These are phyloP conservation scores for Boletus tomentosulus DNA, from an alignment of 768 basidiomycete genomes.

Conservation along the genomic window DNA sequence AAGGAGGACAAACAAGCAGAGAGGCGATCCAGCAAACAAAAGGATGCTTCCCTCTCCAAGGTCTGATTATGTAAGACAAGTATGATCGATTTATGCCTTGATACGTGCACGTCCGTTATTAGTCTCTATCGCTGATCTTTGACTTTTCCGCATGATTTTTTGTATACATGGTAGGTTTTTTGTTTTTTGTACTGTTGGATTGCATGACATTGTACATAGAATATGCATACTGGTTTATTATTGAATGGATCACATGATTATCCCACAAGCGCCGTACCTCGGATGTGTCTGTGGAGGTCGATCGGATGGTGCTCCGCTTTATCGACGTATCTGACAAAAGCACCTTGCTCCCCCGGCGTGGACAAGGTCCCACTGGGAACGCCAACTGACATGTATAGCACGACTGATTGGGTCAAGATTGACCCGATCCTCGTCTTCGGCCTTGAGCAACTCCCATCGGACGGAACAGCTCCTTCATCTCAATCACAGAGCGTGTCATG, in stretches of 20 bases:
- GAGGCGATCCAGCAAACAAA: background rate
- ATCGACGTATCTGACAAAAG: too few relatives aligned
- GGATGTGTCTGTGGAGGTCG: too few relatives aligned
- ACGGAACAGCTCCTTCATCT: constrained; percentile 88
- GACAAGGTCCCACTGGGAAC: too few relatives aligned
- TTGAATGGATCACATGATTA: too few relatives aligned
- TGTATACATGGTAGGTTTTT: background rate
- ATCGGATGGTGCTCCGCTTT: too few relatives aligned
- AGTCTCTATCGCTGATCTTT: background rate
- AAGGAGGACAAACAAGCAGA: constrained; percentile 11
- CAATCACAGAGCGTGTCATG: constrained; percentile 67
- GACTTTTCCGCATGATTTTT: background rate
- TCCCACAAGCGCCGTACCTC: too few relatives aligned
- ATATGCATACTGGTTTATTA: too few relatives aligned
- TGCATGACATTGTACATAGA: constrained; percentile 1
- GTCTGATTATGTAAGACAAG: constrained; percentile 3
- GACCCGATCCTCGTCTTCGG: constrained; percentile 46
- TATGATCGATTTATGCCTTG: background rate
- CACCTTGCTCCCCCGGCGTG: too few relatives aligned
- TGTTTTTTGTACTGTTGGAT: background rate
- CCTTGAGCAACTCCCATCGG: constrained; percentile 63
- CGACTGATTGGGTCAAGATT: constrained; percentile 62
- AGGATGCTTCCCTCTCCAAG: background rate
- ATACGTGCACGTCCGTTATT: background rate
- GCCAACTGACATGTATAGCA: too few relatives aligned